Evolutionary conservation across 495 filamentous ascomycete species (phyloP).

Genomic region (Extremus antarcticus): DNA sequence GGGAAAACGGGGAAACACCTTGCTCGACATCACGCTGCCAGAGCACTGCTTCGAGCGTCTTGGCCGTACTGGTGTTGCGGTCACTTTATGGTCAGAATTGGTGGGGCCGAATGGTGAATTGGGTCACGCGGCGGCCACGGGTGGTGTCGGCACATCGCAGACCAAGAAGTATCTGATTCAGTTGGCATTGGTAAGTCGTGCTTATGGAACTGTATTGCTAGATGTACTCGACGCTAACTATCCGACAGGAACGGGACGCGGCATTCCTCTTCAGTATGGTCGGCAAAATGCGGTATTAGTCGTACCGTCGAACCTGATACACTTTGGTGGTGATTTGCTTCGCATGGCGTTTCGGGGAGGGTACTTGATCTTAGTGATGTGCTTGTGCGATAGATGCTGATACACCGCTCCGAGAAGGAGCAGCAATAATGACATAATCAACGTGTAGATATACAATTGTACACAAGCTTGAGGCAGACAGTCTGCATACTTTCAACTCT

Average conservation of each 20-base stretch:
- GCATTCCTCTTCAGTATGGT: conserved; percentile 26
- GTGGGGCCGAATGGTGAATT: conserved; percentile 56
- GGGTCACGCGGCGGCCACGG: conserved; percentile 54
- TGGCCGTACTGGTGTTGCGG: conserved; percentile 70
- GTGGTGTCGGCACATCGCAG: conserved; percentile 57
- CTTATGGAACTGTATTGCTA: not conserved
- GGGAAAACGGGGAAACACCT: conserved; percentile 52
- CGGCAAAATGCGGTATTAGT: conserved; percentile 22
- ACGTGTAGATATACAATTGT: too few species aligned
- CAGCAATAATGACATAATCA: not conserved
- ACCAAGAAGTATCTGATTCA: conserved; percentile 79
- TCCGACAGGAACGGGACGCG: conserved; percentile 21
- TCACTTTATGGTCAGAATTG: conserved; percentile 77
- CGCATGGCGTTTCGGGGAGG: not conserved
- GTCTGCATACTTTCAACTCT: too few species aligned
- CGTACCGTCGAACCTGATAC: not conserved
- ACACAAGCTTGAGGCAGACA: too few species aligned
- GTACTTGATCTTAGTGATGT: not conserved
- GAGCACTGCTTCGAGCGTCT: conserved; percentile 76
- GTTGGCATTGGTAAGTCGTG: conserved; percentile 21
- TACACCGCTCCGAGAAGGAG: not conserved
- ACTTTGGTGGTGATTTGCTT: not conserved
- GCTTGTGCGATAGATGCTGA: not conserved
- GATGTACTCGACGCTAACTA: not conserved
- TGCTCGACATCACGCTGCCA: conserved; percentile 75